Conservation (phyloP, 805 yeast genomes). For the Barnettozyma vustinii region DNA sequence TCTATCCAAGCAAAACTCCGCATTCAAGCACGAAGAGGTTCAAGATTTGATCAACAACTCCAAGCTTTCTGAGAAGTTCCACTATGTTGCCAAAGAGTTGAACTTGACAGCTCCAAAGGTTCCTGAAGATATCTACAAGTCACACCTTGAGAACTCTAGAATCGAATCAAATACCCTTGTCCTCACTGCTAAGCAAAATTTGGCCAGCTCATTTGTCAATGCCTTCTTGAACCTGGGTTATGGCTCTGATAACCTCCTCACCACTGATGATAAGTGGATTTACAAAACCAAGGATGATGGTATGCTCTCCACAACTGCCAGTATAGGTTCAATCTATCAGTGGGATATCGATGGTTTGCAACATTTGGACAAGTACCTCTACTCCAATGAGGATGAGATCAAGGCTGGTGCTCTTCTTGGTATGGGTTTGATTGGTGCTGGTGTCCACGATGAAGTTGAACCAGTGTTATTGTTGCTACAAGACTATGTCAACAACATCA, state of each 20-base stretch:
- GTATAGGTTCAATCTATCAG: conserved; percentile 81
- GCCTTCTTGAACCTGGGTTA: conserved; percentile 89
- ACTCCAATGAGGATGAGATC: conserved; percentile 78
- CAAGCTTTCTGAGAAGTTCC: conserved; percentile 70
- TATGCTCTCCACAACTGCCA: conserved; percentile 87
- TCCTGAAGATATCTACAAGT: conserved; percentile 92
- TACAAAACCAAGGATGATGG: conserved; percentile 90
- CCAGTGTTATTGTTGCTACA: conserved; percentile 83
- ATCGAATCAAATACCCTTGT: conserved; percentile 41
- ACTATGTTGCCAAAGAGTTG: conserved; percentile 78
- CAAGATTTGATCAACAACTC: conserved; percentile 83
- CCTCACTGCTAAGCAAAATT: conserved; percentile 86
- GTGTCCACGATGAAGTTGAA: conserved; percentile 93
- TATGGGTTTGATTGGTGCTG: conserved; percentile 86
- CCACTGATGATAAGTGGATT: conserved; percentile 81
- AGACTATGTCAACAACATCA: conserved; percentile 69
- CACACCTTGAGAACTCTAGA: conserved; percentile 73
- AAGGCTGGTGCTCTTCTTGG: conserved; percentile 97
- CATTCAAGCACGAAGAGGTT: conserved; percentile 68
- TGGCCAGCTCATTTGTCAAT: conserved; percentile 93
- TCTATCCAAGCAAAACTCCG: conserved; percentile 79
- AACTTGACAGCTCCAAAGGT: conserved; percentile 85
- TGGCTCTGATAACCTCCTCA: conserved; percentile 75
- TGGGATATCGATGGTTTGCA: conserved; percentile 96
- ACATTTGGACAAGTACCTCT: conserved; percentile 79